Base-by-base conservation (phyloP, 2,329 filamentous ascomycete species). In the Trichophyton schoenleinii region DNA sequence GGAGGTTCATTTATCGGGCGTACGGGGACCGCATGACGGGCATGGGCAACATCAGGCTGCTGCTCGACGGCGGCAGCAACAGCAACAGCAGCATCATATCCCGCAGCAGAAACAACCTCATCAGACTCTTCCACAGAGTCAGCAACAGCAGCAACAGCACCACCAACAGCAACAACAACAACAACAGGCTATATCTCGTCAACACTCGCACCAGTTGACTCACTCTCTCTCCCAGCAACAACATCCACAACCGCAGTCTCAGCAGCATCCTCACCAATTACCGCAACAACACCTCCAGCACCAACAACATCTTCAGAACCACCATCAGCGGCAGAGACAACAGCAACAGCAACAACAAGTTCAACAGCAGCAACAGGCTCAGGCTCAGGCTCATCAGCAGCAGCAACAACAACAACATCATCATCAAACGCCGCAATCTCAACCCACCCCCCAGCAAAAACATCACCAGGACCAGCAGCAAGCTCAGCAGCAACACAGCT, bases 281-380 rank as follows among this genome's bases (percentile, higher is more conserved):
- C 60, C 48, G 31, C 61, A 55, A 6, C 61, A 62, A 13, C 57
- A 60, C 3, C 61, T 58, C 11, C 63, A 63, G 25, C 64, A 64
- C 20, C 62, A 62, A 13, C 61, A 63, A 18, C 62, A 63, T 22
- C 64, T 63, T 13, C 61, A 62, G 4, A 58, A 48, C 42, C 62
- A 60, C 9, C 63, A 60, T 11, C 60, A 64, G 58, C 49, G 64
- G 61, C 60, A 60, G 66, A 31, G 63, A 63, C 48, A 61, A 67
- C n/a, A n/a, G n/a, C n/a, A n/a, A n/a, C n/a, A n/a, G n/a, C 28
- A 67, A n/a, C 55, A 55, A 20, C 59, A 58, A 58, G 58, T 31
- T 42, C 41, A 52, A 13, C 46, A 52, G 15, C 46, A 52, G 18
- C 18, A 13, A 4, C n/a, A n/a, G n/a, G n/a, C n/a, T n/a, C 46